These are phyloP conservation scores for Sporothrix brunneoviolacea DNA, from an alignment of 2,329 filamentous ascomycete genomes.

Conservation along the genomic window DNA sequence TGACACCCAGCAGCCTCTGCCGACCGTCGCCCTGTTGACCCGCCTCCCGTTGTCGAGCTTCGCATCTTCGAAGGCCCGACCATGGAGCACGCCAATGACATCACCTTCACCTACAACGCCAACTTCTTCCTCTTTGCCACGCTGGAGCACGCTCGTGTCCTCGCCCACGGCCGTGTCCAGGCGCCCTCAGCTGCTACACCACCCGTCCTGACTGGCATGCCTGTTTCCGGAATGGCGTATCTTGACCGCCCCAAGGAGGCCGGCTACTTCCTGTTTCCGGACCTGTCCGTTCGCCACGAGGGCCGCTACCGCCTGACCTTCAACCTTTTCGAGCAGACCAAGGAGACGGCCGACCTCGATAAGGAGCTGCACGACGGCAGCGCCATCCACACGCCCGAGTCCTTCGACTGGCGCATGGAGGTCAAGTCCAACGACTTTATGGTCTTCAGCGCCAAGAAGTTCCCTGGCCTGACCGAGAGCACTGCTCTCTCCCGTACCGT, in stretches of 20 bases:
- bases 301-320: constrained; percentile 88
- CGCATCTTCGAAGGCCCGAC: constrained; percentile 70
- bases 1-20: constrained; percentile 55
- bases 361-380: constrained; percentile 34
- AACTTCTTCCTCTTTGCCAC: constrained; percentile 98
- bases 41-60: constrained; percentile 87
- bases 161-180: constrained; percentile 73
- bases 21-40: constrained; percentile 87
- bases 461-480: constrained; percentile 86
- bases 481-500: constrained; percentile 84
- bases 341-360: constrained; percentile 75
- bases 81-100: constrained; percentile 55
- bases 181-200: constrained; percentile 60
- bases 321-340: constrained; percentile 88
- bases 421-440: constrained; percentile 82
- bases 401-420: constrained; percentile 81
- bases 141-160: constrained; percentile 74
- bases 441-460: constrained; percentile 97
- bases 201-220: constrained; percentile 87
- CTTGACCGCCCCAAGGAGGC: constrained; percentile 73
- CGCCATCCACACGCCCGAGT: constrained; percentile 32
- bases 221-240: constrained; percentile 92
- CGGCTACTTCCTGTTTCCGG: constrained; percentile 97
- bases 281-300: constrained; percentile 91
- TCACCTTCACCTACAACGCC: constrained; percentile 88